Conservation (phyloP, 495 filamentous ascomycete genomes). For the Neurospora hispaniola region DNA sequence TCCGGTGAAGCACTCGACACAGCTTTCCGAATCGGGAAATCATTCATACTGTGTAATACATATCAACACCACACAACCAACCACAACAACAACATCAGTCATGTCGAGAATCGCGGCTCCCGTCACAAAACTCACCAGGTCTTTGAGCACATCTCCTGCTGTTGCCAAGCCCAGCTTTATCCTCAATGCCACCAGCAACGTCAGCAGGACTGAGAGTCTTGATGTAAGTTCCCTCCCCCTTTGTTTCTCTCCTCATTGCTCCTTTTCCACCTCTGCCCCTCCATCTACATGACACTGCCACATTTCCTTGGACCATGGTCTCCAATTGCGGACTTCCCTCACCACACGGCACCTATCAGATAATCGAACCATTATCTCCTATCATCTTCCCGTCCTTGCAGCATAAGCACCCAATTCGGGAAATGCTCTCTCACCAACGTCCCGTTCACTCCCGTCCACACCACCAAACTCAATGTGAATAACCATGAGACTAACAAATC, state of each 20-base stretch:
- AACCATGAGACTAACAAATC: slow-evolving; percentile 21
- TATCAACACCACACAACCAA: neutral
- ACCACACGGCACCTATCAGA: slow-evolving; percentile 1
- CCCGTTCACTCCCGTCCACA: slow-evolving; percentile 16
- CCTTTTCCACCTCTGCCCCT: neutral
- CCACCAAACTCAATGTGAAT: slow-evolving; percentile 2
- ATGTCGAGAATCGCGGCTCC: slow-evolving; percentile 31
- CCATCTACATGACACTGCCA: neutral
- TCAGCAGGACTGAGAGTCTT: slow-evolving; percentile 14
- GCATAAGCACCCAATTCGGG: neutral
- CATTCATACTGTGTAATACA: neutral
- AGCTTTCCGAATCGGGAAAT: slow-evolving; percentile 1
- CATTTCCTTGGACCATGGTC: neutral
- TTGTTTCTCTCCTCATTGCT: neutral
- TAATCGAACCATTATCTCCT: slow-evolving; percentile 1
- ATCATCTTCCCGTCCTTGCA: neutral
- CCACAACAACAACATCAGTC: slow-evolving; percentile 12
- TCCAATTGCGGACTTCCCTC: neutral
- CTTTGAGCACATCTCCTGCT: slow-evolving; percentile 30
- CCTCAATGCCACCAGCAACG: slow-evolving; percentile 19
- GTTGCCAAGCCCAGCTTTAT: slow-evolving; percentile 24
- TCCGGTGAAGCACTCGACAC: neutral
- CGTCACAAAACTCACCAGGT: slow-evolving; percentile 34
- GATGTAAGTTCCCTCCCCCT: slow-evolving; percentile 12
- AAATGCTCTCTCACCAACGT: slow-evolving; percentile 15